Conservation (phyloP, 768 basidiomycete species). For the Leccinum pellstonianum region DNA sequence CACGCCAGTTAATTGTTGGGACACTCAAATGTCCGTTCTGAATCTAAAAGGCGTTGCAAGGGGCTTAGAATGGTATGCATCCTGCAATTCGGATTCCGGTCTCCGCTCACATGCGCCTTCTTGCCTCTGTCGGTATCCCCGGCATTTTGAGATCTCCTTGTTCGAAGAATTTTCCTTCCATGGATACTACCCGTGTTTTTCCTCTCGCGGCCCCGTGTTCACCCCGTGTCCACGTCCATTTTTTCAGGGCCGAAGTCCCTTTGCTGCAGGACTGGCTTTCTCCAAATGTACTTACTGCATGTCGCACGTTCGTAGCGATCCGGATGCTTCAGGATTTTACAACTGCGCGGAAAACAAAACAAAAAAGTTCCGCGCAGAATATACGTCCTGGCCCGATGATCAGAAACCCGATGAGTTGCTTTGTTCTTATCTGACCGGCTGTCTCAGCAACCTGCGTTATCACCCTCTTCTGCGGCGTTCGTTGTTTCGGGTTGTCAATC, state of each 20-base stretch:
- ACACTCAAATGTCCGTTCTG: neutral
- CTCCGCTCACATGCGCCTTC: neutral
- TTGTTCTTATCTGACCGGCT: neutral
- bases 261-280: neutral
- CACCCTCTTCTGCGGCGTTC: neutral
- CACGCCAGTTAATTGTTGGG: neutral
- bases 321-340: neutral
- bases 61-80: neutral
- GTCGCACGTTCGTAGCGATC: constrained; percentile 2
- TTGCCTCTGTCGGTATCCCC: neutral
- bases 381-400: neutral
- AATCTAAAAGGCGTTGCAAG: neutral
- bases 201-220: neutral
- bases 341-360: neutral
- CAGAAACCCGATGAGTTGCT: neutral
- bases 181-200: neutral
- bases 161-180: neutral
- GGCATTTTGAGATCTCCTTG: neutral
- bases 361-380: constrained; percentile 1
- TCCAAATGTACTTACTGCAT: neutral
- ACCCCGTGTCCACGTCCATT: neutral
- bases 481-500: constrained; percentile 4
- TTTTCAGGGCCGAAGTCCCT: neutral
- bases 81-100: neutral
- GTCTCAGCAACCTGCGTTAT: constrained; percentile 1